phyloP scores from a whole-genome alignment of 2,329 filamentous ascomycete species.

The Lasiodiplodia theobromae region DNA sequence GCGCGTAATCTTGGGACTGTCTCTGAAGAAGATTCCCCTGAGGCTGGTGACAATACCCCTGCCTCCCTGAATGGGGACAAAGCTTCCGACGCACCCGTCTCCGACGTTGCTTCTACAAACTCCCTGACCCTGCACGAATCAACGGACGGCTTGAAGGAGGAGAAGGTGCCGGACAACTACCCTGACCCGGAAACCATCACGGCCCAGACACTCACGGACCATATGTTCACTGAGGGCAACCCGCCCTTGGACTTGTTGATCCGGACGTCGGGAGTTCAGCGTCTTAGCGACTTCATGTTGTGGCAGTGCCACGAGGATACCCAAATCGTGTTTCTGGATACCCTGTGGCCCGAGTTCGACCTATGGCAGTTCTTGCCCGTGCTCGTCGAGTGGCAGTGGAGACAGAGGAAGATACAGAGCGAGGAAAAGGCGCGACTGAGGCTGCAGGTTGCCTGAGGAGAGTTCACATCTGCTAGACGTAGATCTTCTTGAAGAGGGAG shows the following conservation, averaged over 20 bases:
- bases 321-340: constrained; percentile 89
- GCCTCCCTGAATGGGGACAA: constrained; percentile 12
- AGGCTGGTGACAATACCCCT: not conserved
- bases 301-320: constrained; percentile 97
- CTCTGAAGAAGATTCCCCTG: constrained; percentile 36
- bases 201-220: constrained; percentile 77
- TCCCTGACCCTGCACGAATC: constrained; percentile 28
- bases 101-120: constrained; percentile 36
- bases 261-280: constrained; percentile 89
- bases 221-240: constrained; percentile 86
- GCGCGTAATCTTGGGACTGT: constrained; percentile 53
- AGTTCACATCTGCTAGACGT: not conserved
- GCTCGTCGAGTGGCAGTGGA: constrained; percentile 85
- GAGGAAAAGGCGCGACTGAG: constrained; percentile 43
- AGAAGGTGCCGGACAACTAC: constrained; percentile 42
- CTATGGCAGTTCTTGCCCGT: constrained; percentile 93
- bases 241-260: constrained; percentile 91
- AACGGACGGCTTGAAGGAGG: constrained; percentile 17
- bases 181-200: constrained; percentile 90
- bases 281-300: constrained; percentile 96
- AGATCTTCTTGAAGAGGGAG: not conserved
- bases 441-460: constrained; percentile 28
- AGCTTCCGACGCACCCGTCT: constrained; percentile 32
- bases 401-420: constrained; percentile 55
- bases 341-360: constrained; percentile 95